Conservation (phyloP, 495 filamentous ascomycete species). For the Hypoxylon trugodes region DNA sequence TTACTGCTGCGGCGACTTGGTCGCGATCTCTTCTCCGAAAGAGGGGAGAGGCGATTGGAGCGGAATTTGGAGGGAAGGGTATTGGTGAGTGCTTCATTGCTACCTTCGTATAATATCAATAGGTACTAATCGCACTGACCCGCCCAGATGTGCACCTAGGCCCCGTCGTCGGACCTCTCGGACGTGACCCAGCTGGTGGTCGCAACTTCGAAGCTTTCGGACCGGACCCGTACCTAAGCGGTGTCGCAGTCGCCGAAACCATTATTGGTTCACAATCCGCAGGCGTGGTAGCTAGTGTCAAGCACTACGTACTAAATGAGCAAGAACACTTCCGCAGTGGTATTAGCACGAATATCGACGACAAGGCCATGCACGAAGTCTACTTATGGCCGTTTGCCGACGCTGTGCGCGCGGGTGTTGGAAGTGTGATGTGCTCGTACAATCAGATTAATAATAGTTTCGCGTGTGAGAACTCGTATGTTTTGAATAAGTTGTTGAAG, state of each 20-base stretch:
- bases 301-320: conserved; percentile 65
- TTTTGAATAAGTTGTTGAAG: conserved; percentile 60
- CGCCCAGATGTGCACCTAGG: conserved; percentile 57
- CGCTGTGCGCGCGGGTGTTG: conserved; percentile 65
- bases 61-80: conserved; percentile 70
- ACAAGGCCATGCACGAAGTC: conserved; percentile 71
- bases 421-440: conserved; percentile 71
- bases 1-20: conserved; percentile 79
- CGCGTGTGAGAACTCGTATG: conserved; percentile 55
- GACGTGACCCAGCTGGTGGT: conserved; percentile 67
- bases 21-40: conserved; percentile 68
- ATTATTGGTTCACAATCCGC: conserved; percentile 64
- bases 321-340: conserved; percentile 51
- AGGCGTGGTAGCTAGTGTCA: conserved; percentile 67
- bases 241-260: conserved; percentile 62
- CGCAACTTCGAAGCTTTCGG: conserved; percentile 75
- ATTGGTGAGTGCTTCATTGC: conserved; percentile 52
- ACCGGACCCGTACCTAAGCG: conserved; percentile 67
- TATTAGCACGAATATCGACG: conserved; percentile 66
- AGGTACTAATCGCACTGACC: conserved; percentile 25
- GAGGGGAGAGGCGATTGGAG: conserved; percentile 64
- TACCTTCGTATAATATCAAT: conserved; percentile 16
- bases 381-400: conserved; percentile 79
- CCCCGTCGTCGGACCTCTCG: conserved; percentile 62
- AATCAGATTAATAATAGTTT: conserved; percentile 60